phyloP scores from a whole-genome alignment of 139 green algal genomes.

The Coelastrella sp. region DNA sequence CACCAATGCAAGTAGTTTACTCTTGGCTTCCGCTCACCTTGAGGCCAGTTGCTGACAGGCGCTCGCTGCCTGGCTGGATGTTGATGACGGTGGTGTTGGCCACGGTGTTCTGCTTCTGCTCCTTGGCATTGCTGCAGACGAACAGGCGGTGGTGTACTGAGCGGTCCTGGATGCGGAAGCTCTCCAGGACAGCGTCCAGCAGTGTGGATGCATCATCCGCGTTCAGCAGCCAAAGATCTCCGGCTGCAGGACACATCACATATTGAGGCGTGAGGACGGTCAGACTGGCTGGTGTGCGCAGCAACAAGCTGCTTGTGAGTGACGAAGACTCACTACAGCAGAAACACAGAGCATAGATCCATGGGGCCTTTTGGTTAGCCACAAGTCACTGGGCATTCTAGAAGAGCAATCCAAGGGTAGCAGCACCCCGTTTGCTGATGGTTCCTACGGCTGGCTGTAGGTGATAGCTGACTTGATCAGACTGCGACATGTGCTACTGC shows the following conservation, averaged over 20 bases:
- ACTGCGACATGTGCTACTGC: not conserved
- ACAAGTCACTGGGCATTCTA: no score
- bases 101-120: conserved; percentile 36
- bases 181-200: conserved; percentile 48
- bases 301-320: no score
- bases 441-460: no score
- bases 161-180: conserved; percentile 49
- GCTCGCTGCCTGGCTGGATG: conserved; percentile 51
- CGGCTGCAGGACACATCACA: conserved; percentile 18
- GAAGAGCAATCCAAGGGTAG: no score
- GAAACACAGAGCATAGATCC: no score
- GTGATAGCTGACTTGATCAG: no score
- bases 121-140: conserved; percentile 46
- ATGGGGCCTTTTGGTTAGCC: no score
- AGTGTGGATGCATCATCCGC: conserved; percentile 39
- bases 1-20: no score
- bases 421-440: no score
- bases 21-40: not conserved
- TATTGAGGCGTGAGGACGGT: not conserved
- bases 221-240: conserved; percentile 54
- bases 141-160: conserved; percentile 62
- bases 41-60: conserved; percentile 38
- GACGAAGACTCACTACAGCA: no score
- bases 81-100: conserved; percentile 53
- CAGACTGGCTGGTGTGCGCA: no score